Base-by-base conservation (phyloP, 805 yeast species). In the Barnettozyma pratensis region DNA sequence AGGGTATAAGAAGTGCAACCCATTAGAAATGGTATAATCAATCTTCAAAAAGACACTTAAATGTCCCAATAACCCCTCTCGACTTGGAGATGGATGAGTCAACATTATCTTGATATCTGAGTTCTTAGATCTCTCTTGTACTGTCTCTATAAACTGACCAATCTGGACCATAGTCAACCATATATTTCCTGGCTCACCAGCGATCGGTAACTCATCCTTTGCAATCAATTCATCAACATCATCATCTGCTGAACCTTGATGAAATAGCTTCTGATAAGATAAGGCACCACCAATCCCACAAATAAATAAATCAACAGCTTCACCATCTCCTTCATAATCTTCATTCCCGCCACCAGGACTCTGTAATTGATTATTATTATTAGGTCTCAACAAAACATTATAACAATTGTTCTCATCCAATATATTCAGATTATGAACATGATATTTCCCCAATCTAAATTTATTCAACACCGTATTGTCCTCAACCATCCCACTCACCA, bases 401-500 rank as follows among this genome's bases (percentile, higher is more conserved):
- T 69, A 74, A 11, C 76, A 63, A 40, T 67, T 66, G 35, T 68
- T 68, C 60, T 86, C 91, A 62, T 85, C 90, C 35, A 86, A 70
- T 5, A 87, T 60, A 54, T 69, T 65, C 48, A 86, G 65, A 60
- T 87, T 87, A 12, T 79, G 78, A 4, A 86, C 72, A 3, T 53
- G 46, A 53, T 79, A 75, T 10, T 70, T 66, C 4, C 85, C 85
- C 46, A 69, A 63, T 47, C 81, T 73, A 63, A 86, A 77, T 67
- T 77, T 79, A 54, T 81, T 78, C 39, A 86, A 65, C 26, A 87
- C 87, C 4, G 74, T 60, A 2, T 87, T 80, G 61, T 86, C 95
- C 61, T 86, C 95, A 48, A 82, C 72, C 63, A 85, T 82, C 0
- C 94, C 94, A 56, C 77, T 82, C n/a, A 83, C 79, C 4, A 91